A percentile compares a stretch with the other conserved stretches of the same genome.
Evolutionary conservation across 129 eudicot genomes (phyloP).

Genomic region (Arctium lappa): DNA sequence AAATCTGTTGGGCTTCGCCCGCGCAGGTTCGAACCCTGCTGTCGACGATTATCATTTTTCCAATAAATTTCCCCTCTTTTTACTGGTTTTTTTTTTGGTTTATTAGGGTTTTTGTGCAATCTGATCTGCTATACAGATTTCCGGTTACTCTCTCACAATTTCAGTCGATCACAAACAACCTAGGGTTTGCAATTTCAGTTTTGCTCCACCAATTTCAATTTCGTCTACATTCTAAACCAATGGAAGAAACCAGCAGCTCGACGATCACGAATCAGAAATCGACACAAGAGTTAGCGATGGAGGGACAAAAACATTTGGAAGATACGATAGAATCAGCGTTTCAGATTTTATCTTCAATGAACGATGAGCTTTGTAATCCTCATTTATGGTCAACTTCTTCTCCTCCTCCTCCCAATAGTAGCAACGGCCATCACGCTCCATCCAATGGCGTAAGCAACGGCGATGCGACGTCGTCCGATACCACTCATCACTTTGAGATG

Average conservation of each 20-base stretch:
- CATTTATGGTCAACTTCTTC: slow-evolving; percentile 61
- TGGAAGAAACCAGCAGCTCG: slow-evolving; percentile 40
- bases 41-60: slow-evolving; percentile 50
- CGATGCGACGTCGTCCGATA: slow-evolving; percentile 41
- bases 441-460: slow-evolving; percentile 53
- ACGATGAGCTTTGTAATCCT: slow-evolving; percentile 92
- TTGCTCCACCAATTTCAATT: not conserved
- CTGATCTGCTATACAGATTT: not conserved
- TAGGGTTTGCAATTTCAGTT: not conserved
- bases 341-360: slow-evolving; percentile 82
- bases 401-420: slow-evolving; percentile 5
- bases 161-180: not conserved
- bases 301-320: slow-evolving; percentile 58
- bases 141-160: not conserved
- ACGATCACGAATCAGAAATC: slow-evolving; percentile 23
- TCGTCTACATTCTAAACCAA: not conserved
- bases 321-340: slow-evolving; percentile 69
- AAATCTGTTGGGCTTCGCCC: slow-evolving; percentile 99
- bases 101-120: not conserved
- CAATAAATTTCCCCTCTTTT: not conserved
- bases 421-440: slow-evolving; percentile 33
- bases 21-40: slow-evolving; percentile 99
- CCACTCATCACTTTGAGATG: slow-evolving; percentile 45
- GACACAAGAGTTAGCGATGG: slow-evolving; percentile 59
- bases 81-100: not conserved